Base-by-base conservation (phyloP, 2,329 filamentous ascomycete species). In the Diaporthe amygdali region DNA sequence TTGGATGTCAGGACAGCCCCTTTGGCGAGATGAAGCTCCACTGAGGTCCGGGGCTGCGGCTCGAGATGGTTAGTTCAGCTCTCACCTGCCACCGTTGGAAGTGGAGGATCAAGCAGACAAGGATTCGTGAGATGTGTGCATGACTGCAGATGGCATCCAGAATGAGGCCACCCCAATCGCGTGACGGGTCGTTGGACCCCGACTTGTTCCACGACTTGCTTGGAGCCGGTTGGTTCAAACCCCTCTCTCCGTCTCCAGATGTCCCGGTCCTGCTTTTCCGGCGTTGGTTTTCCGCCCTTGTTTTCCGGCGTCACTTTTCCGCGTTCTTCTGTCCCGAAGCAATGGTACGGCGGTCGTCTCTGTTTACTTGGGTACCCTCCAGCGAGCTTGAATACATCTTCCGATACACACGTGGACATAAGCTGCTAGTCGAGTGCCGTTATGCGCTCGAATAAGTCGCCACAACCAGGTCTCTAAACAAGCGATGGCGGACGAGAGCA, bases 151-250 rank as follows among this genome's bases (percentile, higher is more conserved):
- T 47, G 41, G 20, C n/a, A 8, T 44, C 27, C 20, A n/a, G n/a
- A 63, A 63, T 34, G 59, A 63, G 32, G 41, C 56, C 41, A 47
- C 59, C 47, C 44, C 17, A 34, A 63, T 47, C 41, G 41, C 59
- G 59, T 44, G 27, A 63, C 59, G 59, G 59, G 22, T 63, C 59
- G 22, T 47, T 63, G 25, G 12, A 49, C 27, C 59, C 59, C 41
- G 41, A 63, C 30, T 6, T 34, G 7, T 47, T 25, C 59, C 20
- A 20, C 30, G 20, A 49, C 8, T 25, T 47, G 59, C 41, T 63
- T 47, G 41, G 27, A 63, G 59, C 41, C 59, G 59, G 41, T 63
- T 63, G 59, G 59, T 14, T 63, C 59, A n/a, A 47, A 63, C 59
- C 59, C 59, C 59, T 63, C 59, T 37, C 59, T n/a, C 27, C 41